phyloP scores from a whole-genome alignment of 1,284 basidiomycete species.

The Coriolopsis trogii region DNA sequence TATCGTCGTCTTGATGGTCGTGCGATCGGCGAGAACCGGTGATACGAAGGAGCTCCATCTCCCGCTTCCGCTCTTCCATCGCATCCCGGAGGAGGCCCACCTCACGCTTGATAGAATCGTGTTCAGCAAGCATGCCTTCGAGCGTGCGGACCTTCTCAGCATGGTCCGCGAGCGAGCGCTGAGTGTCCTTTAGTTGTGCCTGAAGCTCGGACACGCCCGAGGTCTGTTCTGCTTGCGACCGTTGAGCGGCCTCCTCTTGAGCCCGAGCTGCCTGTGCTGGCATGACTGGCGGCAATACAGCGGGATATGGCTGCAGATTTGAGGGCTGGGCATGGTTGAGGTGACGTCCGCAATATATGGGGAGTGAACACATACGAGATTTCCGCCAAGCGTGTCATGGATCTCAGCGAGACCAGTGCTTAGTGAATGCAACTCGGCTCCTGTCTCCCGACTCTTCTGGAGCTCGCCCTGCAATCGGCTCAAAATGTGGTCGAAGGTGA shows the following conservation, averaged over 20 bases:
- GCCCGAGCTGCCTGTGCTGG: conserved; percentile 48
- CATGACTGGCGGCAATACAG: conserved; percentile 66
- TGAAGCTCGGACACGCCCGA: conserved; percentile 72
- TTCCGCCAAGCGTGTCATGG: conserved; percentile 89
- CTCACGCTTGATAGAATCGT: conserved; percentile 85
- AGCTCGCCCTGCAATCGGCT: conserved; percentile 85
- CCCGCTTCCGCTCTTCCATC: conserved; percentile 59
- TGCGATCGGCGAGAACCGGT: conserved; percentile 28
- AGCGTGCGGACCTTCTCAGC: conserved; percentile 86
- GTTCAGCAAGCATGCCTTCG: conserved; percentile 85
- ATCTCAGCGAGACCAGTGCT: conserved; percentile 89
- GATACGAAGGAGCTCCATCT: conserved; percentile 34
- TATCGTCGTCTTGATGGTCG: conserved; percentile 38
- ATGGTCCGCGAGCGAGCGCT: conserved; percentile 77
- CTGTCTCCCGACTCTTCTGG: conserved; percentile 92
- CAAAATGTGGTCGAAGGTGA: conserved; percentile 84
- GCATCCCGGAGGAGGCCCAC: conserved; percentile 72
- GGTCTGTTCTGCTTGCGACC: conserved; percentile 33
- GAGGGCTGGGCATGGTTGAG: conserved; percentile 46
- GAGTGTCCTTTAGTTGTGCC: conserved; percentile 84
- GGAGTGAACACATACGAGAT: conserved; percentile 57
- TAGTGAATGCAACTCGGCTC: conserved; percentile 84
- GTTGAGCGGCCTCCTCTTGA: conserved; percentile 29
- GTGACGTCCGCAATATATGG: neutral
- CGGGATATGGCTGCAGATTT: conserved; percentile 61